Percentiles rank a stretch among this genome's conserved stretches.
Conservation (phyloP, 257 asterid species). For the Linderniella brevidens region DNA sequence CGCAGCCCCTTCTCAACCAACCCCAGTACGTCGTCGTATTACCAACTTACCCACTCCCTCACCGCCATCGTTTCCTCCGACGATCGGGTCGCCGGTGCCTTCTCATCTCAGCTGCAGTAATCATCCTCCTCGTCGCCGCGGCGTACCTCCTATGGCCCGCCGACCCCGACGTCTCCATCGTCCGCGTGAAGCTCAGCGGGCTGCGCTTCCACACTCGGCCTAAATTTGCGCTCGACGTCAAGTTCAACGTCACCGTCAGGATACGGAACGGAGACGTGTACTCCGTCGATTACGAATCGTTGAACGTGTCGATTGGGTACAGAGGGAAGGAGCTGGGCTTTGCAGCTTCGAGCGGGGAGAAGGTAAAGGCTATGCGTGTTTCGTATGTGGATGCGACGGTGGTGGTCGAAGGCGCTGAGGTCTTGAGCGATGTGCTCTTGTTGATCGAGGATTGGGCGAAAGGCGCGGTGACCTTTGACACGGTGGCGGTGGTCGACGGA, state of each 20-base stretch:
- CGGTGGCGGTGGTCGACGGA: slow-evolving; percentile 46
- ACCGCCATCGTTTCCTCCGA: slow-evolving; percentile 25
- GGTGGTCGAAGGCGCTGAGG: slow-evolving; percentile 41
- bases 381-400: slow-evolving; percentile 72
- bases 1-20: slow-evolving; percentile 27
- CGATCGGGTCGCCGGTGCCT: slow-evolving; percentile 27
- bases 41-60: slow-evolving; percentile 32
- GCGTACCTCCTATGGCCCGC: slow-evolving; percentile 66
- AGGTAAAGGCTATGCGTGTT: slow-evolving; percentile 30
- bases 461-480: slow-evolving; percentile 56
- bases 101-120: slow-evolving; percentile 21
- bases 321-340: slow-evolving; percentile 62
- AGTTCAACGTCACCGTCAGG: slow-evolving; percentile 44
- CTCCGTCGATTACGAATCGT: slow-evolving; percentile 38
- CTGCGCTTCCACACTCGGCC: slow-evolving; percentile 42
- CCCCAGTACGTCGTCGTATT: slow-evolving; percentile 40
- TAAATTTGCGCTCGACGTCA: slow-evolving; percentile 30
- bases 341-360: slow-evolving; percentile 44
- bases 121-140: slow-evolving; percentile 37
- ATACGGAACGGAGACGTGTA: slow-evolving; percentile 56
- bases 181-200: slow-evolving; percentile 43
- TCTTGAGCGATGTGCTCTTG: slow-evolving; percentile 39
- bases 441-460: slow-evolving; percentile 57
- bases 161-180: slow-evolving; percentile 51
- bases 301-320: slow-evolving; percentile 41